Evolutionary conservation across 2,329 filamentous ascomycete genomes (phyloP), one percentile per base, ranked within the genome.

Genomic region (Aureobasidium sp.): DNA sequence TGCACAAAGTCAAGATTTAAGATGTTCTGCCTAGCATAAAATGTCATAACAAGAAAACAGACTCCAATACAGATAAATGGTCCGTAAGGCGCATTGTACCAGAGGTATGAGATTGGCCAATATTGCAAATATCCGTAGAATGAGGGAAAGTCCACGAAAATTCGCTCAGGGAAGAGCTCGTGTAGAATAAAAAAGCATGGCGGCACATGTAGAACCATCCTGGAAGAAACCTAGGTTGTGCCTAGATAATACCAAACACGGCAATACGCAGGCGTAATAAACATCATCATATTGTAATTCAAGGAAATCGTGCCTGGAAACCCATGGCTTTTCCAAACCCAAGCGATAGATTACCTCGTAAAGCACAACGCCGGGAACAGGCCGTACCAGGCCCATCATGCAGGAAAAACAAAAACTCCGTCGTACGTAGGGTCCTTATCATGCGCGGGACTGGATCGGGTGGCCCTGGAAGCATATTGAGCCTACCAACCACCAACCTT

Each of bases 341-440:
- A 34, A 47, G 21, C 42, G 21, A 39, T 47, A 34, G 13, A 58
- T 58, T 58, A 58, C 54, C 54, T 58, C 42, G 42, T 47, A 58
- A 47, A 58, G 32, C 32, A 58, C 8, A 55, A 58, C 54, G 42
- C 54, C 54, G 21, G 37, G 32, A 30, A 16, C 54, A 58, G 48
- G 54, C 54, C 42, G 30, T 30, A 25, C 54, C 54, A 27, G 54
- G 42, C 42, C 9, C 30, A 21, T 37, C 42, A 57, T 58, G 54
- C 41, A 37, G 21, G 29, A 2, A n/a, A 39, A 58, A 48, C 8
- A 58, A 39, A 45, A 47, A 58, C 41, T 58, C 42, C 54, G n/a
- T 45, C 39, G 21, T 21, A 21, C 21, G 21, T 21, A 21, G 41
- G 42, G 3, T 27, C 11, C 15, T 27, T 8, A 34, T n/a, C 41